Conservation (phyloP, 768 basidiomycete species). For the Lactifluus hygrophoroides region DNA sequence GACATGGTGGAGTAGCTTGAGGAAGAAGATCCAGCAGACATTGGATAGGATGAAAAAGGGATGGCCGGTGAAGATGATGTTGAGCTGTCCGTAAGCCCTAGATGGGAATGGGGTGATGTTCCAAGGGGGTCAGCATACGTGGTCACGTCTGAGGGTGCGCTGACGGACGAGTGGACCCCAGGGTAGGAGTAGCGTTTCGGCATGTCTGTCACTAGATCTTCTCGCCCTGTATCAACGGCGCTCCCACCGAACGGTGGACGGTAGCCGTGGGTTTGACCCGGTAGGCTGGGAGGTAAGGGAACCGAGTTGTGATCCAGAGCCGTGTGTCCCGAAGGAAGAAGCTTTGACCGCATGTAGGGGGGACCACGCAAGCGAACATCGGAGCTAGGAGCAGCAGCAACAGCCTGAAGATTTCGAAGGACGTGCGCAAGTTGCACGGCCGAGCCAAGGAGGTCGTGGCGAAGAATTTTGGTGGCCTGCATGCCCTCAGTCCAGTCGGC, state of each 20-base stretch:
- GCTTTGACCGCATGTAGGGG: conserved; percentile 15
- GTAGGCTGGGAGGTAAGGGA: not conserved
- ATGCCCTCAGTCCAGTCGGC: conserved; percentile 70
- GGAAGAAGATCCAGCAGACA: conserved; percentile 8
- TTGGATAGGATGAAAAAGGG: conserved; percentile 5
- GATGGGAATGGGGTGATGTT: conserved; percentile 2
- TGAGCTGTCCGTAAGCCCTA: not conserved
- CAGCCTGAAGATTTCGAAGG: conserved; percentile 28
- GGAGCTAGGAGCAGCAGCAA: not conserved
- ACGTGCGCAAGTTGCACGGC: conserved; percentile 50
- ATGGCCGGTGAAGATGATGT: not conserved
- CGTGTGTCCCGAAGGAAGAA: conserved; percentile 2
- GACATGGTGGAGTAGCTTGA: conserved; percentile 1
- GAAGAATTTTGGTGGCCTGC: conserved; percentile 54
- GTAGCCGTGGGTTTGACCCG: conserved; percentile 7
- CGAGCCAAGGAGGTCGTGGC: conserved; percentile 58
- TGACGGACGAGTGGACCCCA: conserved; percentile 7
- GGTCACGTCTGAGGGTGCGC: not conserved
- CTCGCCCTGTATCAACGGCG: not conserved
- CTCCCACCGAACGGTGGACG: conserved; percentile 13
- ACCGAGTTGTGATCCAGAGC: not conserved
- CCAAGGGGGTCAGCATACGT: conserved; percentile 6
- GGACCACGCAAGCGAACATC: conserved; percentile 16
- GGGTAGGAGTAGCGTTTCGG: conserved; percentile 13
- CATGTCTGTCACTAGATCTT: not conserved